These are phyloP conservation scores for Podaxis sp. DNA, from an alignment of 768 basidiomycete genomes.

Conservation along the genomic window DNA sequence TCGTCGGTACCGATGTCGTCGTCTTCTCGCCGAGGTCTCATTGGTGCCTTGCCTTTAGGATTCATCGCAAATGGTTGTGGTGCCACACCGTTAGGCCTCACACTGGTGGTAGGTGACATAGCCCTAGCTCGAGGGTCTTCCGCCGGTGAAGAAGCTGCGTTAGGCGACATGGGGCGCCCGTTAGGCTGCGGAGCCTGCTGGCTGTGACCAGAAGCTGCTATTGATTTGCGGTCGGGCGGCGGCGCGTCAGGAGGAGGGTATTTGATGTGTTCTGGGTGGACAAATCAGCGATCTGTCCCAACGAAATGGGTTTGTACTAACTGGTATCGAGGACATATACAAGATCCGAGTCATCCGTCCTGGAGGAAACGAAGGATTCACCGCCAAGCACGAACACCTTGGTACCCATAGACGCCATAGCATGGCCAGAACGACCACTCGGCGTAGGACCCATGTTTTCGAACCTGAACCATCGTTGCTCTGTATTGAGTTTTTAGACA, in stretches of 20 bases:
- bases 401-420: conserved; percentile 92
- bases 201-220: conserved; percentile 45
- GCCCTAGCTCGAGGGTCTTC: conserved; percentile 15
- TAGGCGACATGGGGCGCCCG: conserved; percentile 38
- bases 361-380: conserved; percentile 74
- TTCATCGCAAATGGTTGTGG: conserved; percentile 27
- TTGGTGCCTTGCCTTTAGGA: conserved; percentile 46
- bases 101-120: conserved; percentile 12
- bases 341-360: conserved; percentile 72
- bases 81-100: conserved; percentile 1
- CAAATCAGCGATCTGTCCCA: conserved; percentile 3
- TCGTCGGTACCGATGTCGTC: conserved; percentile 46
- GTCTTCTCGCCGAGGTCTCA: conserved; percentile 46
- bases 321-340: conserved; percentile 96
- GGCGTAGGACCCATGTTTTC: conserved; percentile 99
- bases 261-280: conserved; percentile 76
- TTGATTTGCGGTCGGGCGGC: conserved; percentile 48
- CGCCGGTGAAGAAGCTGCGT: conserved; percentile 34
- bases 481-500: conserved; percentile 35
- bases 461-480: conserved; percentile 99
- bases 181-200: conserved; percentile 65
- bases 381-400: conserved; percentile 93
- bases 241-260: conserved; percentile 63
- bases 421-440: conserved; percentile 88
- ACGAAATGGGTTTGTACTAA: conserved; percentile 34